Evolutionary conservation across 306 rosid species (phyloP).

Genomic region (Vigna mungo): DNA sequence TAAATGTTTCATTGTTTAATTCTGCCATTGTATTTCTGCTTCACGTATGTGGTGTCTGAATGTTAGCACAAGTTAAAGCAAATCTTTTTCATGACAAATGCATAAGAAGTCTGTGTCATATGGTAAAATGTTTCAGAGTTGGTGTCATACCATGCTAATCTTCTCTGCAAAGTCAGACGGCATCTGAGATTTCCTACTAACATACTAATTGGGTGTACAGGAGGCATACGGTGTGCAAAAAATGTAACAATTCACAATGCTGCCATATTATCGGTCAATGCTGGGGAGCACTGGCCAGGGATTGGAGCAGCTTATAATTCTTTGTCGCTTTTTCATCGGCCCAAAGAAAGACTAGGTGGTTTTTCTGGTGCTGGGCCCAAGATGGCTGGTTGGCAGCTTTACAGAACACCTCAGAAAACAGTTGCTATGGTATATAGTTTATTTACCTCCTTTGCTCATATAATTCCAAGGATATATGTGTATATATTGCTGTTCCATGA

Average conservation of each 20-base stretch:
- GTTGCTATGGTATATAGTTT: constrained; percentile 77
- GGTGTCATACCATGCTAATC: constrained; percentile 1
- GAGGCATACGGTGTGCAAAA: constrained; percentile 85
- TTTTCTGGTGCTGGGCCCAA: constrained; percentile 77
- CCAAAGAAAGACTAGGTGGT: constrained; percentile 96
- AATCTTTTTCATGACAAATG: constrained; percentile 1
- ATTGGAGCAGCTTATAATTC: constrained; percentile 99
- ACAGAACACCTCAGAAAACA: constrained; percentile 93
- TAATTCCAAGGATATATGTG: constrained; percentile 1
- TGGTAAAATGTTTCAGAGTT: constrained; percentile 33
- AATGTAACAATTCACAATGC: constrained; percentile 87
- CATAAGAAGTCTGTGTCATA: constrained; percentile 14
- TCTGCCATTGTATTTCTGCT: constrained; percentile 20
- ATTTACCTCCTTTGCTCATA: constrained; percentile 20
- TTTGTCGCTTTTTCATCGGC: constrained; percentile 94
- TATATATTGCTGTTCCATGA: constrained; percentile 13
- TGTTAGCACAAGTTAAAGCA: constrained; percentile 6
- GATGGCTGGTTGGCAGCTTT: constrained; percentile 96
- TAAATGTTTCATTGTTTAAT: constrained; percentile 26
- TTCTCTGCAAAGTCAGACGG: constrained; percentile 36
- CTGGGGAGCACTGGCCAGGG: constrained; percentile 99
- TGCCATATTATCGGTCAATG: constrained; percentile 86
- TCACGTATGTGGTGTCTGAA: constrained; percentile 26
- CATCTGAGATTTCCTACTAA: constrained; percentile 24
- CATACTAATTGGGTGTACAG: constrained; percentile 55